Base-by-base conservation (phyloP, 179 eudicot species). In the Monotropa hypopitys region DNA sequence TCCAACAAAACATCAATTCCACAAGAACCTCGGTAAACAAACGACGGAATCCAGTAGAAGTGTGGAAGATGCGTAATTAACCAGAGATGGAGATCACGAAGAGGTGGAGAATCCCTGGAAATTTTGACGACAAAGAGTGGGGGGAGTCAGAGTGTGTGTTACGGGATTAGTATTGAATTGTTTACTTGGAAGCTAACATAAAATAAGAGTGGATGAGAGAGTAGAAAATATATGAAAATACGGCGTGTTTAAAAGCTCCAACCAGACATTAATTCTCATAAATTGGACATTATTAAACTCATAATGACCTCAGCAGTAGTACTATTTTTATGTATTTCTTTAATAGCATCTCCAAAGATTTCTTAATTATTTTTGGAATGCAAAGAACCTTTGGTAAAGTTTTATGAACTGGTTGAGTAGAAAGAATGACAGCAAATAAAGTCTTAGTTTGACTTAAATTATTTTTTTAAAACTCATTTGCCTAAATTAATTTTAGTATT, bases 111-210 rank as follows among this genome's bases (percentile, higher is more conserved):
- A 38, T 38, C 2, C 4, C 84, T 81, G 81, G 87, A 75, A 79
- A 84, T 76, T 54, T 67, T 16, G 80, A 70, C 47, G 80, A 62
- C 72, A 0, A 4, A 69, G 45, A 16, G 50, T 65, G 76, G 80
- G 49, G 77, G 63, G 45, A 68, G 73, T 45, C 46, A 62, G 67
- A 69, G 76, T n/a, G 18, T 23, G 33, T 59, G 65, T 59, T 3
- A 23, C 5, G 65, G 65, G 18, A 26, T 59, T 11, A 59, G 65
- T 26, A 59, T 26, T 3, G 65, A 59, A 59, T 26, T 51, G 21
- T 49, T 51, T 16, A n/a, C n/a, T 51, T 59, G 54, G 46, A 40
- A 82, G 89, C 89, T 85, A 89, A 90, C 90, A 87, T 77, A 75
- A 81, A 81, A 85, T 81, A 84, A 77, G 78, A 82, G 81, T 66